Base-by-base conservation (phyloP, 352 stramenopile species). In the Pythium angustatum region DNA sequence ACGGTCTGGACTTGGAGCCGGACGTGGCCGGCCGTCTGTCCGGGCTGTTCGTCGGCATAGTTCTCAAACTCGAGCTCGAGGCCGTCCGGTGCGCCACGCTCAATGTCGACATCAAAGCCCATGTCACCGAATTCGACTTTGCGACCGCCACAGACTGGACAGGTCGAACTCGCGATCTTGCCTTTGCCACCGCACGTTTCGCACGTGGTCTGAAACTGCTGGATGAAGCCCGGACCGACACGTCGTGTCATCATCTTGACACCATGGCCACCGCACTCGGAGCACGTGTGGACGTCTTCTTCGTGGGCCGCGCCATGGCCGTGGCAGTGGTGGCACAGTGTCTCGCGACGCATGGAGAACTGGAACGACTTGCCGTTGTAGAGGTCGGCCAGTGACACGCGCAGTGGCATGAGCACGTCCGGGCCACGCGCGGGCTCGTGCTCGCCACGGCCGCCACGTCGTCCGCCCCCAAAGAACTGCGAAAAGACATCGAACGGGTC, bases 311-410 rank as follows among this genome's bases (percentile, higher is more conserved):
- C 81, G 62, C 87, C 83, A 55, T 88, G 77, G 70, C 94, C 86
- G 94, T 96, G 83, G 76, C 95, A 98, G 73, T 98, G 94, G 19
- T 94, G 78, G 73, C 96, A 99, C 51, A 99, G 72, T 5, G 93
- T 96, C 79, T 91, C 81, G 30, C 97, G 88, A 22, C 96, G 84
- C 64, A 98, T 98, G 31, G 93, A 89, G 26, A 98, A 95, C 66
- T 98, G 90, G 58, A 99, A 86, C 31, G 85, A 87, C 58, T 97
- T 93, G 54, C 98, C 97, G 45, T 96, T 93, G 84, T 99, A 99
- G 38, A 99, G 72, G 71, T 99, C 91, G 12, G 97, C 87, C 36
- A 99, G 81, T 22, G 96, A 97, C 38, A 99, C 83, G 28, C 93
- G 74, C 28, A 99, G 71, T 8, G 95, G 96, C 61, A 99, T 92